These are phyloP conservation scores for Pyrrhoderma noxium DNA, from an alignment of 1,284 basidiomycete genomes.

Conservation along the genomic window DNA sequence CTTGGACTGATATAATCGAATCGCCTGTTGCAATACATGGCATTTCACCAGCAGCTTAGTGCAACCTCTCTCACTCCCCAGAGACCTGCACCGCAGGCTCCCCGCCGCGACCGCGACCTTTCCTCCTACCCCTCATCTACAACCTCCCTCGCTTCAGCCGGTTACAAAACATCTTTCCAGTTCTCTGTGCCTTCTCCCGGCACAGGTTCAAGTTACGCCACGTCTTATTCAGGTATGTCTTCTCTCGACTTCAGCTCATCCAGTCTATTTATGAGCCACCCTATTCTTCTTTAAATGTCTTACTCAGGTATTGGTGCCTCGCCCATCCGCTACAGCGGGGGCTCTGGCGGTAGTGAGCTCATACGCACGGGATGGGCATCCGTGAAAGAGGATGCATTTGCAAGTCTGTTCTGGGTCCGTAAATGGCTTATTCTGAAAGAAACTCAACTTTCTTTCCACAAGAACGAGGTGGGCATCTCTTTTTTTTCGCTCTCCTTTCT, in stretches of 20 bases:
- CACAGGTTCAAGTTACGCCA: slow-evolving; percentile 50
- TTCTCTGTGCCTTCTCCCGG: slow-evolving; percentile 36
- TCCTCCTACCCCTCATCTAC: background rate
- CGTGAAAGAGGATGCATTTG: slow-evolving; percentile 86
- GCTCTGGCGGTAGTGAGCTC: slow-evolving; percentile 38
- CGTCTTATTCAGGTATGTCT: slow-evolving; percentile 40
- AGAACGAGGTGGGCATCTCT: slow-evolving; percentile 71
- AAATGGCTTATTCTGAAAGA: slow-evolving; percentile 88
- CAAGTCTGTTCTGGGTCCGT: slow-evolving; percentile 89
- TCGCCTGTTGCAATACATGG: slow-evolving; percentile 3
- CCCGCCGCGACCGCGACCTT: slow-evolving; percentile 29
- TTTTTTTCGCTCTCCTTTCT: slow-evolving; percentile 1
- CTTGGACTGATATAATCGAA: too few relatives aligned
- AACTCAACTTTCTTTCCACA: slow-evolving; percentile 77
- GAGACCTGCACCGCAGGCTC: slow-evolving; percentile 61
- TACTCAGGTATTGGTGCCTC: slow-evolving; percentile 61
- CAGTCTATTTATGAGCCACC: too few relatives aligned
- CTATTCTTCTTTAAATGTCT: too few relatives aligned
- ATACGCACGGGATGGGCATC: slow-evolving; percentile 66
- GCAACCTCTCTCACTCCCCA: slow-evolving; percentile 46
- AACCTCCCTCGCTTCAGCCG: slow-evolving; percentile 37
- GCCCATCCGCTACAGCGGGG: slow-evolving; percentile 44
- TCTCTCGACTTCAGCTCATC: too few relatives aligned
- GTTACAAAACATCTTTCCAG: slow-evolving; percentile 53
- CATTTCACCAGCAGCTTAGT: slow-evolving; percentile 39